Base-by-base conservation (phyloP, 257 asterid genomes). In the Nicotiana benthamiana region DNA sequence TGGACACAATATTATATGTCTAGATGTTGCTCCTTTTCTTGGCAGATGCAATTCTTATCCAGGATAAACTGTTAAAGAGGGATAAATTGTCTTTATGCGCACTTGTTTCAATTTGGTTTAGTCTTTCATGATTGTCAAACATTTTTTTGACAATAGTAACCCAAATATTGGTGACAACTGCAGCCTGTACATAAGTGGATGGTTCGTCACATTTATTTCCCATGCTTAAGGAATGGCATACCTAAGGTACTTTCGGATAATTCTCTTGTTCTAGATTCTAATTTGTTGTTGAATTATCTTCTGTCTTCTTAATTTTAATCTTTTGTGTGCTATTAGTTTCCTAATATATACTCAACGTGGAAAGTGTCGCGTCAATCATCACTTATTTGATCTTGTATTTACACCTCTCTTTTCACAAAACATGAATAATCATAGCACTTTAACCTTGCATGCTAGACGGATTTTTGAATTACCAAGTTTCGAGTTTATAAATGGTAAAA, bases 111-210 rank as follows among this genome's bases (percentile, higher is more conserved):
- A 6, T 46, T 48, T 43, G 13, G 8, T 43, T 43, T 46, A 18
- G 2, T 70, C 77, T 22, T 43, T 40, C 6, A 51, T 11, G 18
- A 51, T 13, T 74, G 61, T 74, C 15, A 8, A 18, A 54, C 15
- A 17, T 17, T 10, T 62, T 80, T 67, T 5, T 83, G 40, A 74
- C 62, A 48, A 24, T 62, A 27, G 46, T 79, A 62, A 79, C 74
- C 40, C 43, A 16, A 79, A 22, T 46, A 36, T 17, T 22, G 74
- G 74, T 79, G 77, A 30, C 6, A 6, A 79, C 79, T 89, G 89
- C 97, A 96, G 99, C 99, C 99, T 86, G 98, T 96, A 65, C 98
- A 96, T 85, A 96, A 92, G 87, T 96, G 99, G 99, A 94, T 96
- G 92, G 94, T 94, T 61, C 97, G 98, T 26, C 99, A 96, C 85